Conservation (phyloP, 179 eudicot species). For the Beta lomatogona region DNA sequence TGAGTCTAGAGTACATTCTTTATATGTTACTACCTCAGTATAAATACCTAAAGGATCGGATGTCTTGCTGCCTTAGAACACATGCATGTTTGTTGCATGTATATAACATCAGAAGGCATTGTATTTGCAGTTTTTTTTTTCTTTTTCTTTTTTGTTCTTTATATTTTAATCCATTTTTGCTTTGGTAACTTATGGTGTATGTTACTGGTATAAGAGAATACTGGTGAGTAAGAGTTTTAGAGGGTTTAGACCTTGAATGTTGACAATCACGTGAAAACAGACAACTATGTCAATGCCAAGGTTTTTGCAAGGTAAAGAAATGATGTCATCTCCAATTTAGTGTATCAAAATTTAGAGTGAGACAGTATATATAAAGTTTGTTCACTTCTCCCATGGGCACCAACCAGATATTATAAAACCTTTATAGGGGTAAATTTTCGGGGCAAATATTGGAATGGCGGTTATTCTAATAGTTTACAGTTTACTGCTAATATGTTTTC, state of each 20-base stretch:
- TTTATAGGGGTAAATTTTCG: neutral
- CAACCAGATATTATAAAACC: too few relatives aligned
- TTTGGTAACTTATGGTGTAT: conserved; percentile 22
- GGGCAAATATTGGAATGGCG: too few relatives aligned
- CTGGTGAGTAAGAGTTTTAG: neutral
- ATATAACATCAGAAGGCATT: conserved; percentile 22
- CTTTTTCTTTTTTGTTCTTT: neutral
- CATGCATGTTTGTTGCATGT: neutral
- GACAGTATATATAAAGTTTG: neutral
- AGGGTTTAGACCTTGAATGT: conserved; percentile 20
- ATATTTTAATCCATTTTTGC: neutral
- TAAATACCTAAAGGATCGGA: conserved; percentile 15
- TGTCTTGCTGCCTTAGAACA: conserved; percentile 1
- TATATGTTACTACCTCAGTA: conserved; percentile 20
- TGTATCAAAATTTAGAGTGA: neutral
- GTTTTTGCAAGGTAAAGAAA: conserved; percentile 7
- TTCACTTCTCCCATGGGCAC: neutral
- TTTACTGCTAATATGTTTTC: too few relatives aligned
- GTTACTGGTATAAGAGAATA: conserved; percentile 3
- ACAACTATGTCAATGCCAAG: conserved; percentile 19
- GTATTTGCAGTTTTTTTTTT: neutral
- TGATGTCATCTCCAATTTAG: conserved; percentile 8
- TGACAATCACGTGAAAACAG: conserved; percentile 6
- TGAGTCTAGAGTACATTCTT: conserved; percentile 20
- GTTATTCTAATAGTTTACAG: too few relatives aligned